These are phyloP conservation scores for Pleurotus eryngii DNA, from an alignment of 768 basidiomycete species.

Conservation along the genomic window DNA sequence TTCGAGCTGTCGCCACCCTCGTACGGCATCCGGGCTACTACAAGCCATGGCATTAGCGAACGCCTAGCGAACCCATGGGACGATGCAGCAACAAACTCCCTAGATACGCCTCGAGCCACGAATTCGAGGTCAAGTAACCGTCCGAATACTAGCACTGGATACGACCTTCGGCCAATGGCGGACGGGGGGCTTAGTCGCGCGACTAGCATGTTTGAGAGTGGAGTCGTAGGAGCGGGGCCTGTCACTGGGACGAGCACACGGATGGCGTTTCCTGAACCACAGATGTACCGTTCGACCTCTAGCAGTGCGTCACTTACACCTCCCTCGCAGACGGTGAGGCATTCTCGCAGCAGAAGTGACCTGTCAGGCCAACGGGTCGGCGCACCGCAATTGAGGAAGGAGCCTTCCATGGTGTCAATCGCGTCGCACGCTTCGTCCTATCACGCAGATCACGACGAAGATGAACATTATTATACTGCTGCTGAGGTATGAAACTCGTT, in stretches of 20 bases:
- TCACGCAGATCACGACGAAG: conserved; percentile 28
- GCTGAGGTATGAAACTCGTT: conserved; percentile 26
- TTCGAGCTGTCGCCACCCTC: conserved; percentile 1
- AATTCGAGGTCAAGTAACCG: not conserved
- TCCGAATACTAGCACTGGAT: not conserved
- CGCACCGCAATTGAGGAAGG: conserved; percentile 19
- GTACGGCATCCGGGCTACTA: not conserved
- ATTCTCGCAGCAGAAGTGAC: conserved; percentile 40
- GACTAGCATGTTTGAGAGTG: conserved; percentile 6
- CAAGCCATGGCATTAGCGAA: not conserved
- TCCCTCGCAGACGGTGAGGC: conserved; percentile 14
- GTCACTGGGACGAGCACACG: not conserved
- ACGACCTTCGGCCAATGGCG: not conserved
- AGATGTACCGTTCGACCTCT: not conserved
- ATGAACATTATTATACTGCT: conserved; percentile 27
- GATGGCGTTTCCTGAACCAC: conserved; percentile 4
- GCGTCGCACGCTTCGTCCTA: conserved; percentile 31
- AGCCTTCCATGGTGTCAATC: conserved; percentile 34
- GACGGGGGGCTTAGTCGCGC: conserved; percentile 1
- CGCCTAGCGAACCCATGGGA: conserved; percentile 4
- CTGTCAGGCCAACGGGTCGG: conserved; percentile 16
- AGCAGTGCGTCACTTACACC: not conserved
- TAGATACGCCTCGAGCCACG: not conserved
- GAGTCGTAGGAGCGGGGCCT: not conserved
- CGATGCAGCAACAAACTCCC: not conserved